Conservation (phyloP, 371 early-diverging fungal species). For the Apophysomyces variabilis region DNA sequence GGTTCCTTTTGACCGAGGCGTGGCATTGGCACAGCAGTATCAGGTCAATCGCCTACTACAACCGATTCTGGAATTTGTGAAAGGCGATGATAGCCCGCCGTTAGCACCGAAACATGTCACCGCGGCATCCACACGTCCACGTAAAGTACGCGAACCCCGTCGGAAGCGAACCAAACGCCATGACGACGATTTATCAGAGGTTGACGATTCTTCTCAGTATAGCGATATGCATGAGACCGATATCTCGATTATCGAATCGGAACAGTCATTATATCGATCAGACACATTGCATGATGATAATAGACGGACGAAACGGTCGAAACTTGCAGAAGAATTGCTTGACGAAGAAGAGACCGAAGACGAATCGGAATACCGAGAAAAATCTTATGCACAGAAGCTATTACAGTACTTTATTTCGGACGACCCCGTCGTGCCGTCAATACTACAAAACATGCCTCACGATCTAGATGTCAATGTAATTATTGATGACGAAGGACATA, state of each 20-base stretch:
- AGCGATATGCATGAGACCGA: neutral
- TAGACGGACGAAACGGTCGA: neutral
- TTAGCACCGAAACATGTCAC: constrained; percentile 52
- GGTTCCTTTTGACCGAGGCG: constrained; percentile 82
- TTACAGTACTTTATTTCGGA: constrained; percentile 60
- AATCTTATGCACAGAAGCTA: constrained; percentile 44
- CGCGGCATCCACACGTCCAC: constrained; percentile 16
- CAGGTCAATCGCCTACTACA: constrained; percentile 36
- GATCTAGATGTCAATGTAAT: constrained; percentile 74
- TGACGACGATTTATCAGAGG: constrained; percentile 2
- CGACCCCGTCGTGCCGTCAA: constrained; percentile 41
- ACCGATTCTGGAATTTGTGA: constrained; percentile 42
- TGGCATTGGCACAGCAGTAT: constrained; percentile 63
- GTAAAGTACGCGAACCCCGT: constrained; percentile 14
- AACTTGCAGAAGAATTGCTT: constrained; percentile 9
- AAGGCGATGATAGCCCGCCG: constrained; percentile 44
- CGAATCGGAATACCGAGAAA: constrained; percentile 9
- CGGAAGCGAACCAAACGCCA: constrained; percentile 5
- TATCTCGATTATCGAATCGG: neutral
- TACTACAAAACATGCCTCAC: constrained; percentile 42
- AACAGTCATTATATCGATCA: neutral
- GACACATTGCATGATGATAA: neutral
- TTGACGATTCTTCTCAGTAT: neutral
- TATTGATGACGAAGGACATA: constrained; percentile 93
- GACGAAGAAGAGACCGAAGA: constrained; percentile 21